These are phyloP conservation scores for Myochromella boudieri DNA, from an alignment of 768 basidiomycete genomes.

Conservation along the genomic window DNA sequence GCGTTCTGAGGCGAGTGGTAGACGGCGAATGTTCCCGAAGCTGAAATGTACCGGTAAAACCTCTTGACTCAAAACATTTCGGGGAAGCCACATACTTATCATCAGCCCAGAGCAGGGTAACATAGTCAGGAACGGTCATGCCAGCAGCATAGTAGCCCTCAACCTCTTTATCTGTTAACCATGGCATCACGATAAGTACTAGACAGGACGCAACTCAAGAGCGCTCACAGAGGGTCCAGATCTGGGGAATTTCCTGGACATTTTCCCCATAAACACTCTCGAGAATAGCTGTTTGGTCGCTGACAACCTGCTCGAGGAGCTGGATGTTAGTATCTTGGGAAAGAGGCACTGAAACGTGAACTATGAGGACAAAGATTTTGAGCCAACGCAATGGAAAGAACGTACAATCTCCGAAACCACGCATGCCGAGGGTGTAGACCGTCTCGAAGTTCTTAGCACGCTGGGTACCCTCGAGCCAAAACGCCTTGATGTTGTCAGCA, in stretches of 20 bases:
- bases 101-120: constrained; percentile 70
- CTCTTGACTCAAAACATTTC: background rate
- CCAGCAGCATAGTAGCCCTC: constrained; percentile 66
- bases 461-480: constrained; percentile 60
- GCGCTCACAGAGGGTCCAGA: constrained; percentile 59
- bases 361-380: background rate
- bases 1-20: constrained; percentile 50
- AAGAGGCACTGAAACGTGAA: constrained; percentile 43
- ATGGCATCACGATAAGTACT: too few relatives aligned
- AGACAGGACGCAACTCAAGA: background rate
- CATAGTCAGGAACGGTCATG: constrained; percentile 59
- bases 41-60: constrained; percentile 24
- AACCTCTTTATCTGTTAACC: constrained; percentile 51
- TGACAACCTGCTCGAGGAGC: constrained; percentile 54
- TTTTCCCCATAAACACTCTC: constrained; percentile 46
- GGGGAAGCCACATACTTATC: constrained; percentile 53
- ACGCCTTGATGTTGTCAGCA: constrained; percentile 52
- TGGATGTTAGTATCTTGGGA: constrained; percentile 46
- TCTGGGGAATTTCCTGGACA: constrained; percentile 56
- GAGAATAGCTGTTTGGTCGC: constrained; percentile 63
- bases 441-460: constrained; percentile 62
- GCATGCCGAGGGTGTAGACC: constrained; percentile 68
- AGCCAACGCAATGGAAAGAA: background rate
- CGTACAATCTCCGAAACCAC: constrained; percentile 58
- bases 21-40: constrained; percentile 71